These are phyloP conservation scores for Globisporangium paddicum DNA, from an alignment of 352 stramenopile genomes.

Conservation along the genomic window DNA sequence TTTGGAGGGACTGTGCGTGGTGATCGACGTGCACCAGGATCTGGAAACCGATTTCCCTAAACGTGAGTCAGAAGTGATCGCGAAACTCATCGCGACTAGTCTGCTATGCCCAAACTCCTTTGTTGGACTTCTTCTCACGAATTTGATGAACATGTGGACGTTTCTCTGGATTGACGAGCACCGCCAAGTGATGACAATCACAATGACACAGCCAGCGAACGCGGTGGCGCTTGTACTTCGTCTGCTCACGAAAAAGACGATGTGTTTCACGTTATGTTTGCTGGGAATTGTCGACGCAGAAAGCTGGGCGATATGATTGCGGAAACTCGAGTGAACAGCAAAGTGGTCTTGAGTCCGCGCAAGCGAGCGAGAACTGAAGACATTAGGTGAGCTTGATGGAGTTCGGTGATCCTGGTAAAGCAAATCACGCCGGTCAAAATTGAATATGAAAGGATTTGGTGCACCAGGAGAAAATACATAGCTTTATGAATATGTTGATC, in stretches of 20 bases:
- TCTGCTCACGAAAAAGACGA: not conserved
- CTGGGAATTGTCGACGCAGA: not conserved
- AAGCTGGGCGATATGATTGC: not conserved
- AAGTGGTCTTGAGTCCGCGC: not conserved
- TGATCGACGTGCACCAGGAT: not conserved
- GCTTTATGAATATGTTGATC: too few relatives aligned
- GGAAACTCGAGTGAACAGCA: not conserved
- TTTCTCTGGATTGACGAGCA: constrained; percentile 1
- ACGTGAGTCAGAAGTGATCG: not conserved
- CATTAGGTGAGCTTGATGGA: not conserved
- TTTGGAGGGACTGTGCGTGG: not conserved
- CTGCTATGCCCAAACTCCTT: not conserved
- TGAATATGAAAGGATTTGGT: too few relatives aligned
- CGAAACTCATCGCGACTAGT: not conserved
- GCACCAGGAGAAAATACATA: too few relatives aligned
- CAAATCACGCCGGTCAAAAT: too few relatives aligned
- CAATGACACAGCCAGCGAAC: not conserved
- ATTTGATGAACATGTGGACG: not conserved
- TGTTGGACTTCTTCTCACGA: not conserved
- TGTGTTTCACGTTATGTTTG: not conserved
- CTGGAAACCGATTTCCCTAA: not conserved
- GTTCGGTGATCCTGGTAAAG: not conserved
- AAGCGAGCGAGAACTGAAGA: not conserved
- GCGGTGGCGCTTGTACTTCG: not conserved
- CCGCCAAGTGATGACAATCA: not conserved